Evolutionary conservation across 306 rosid genomes (phyloP), one percentile per base, ranked within the genome.

Genomic region (Acacia crassicarpa): DNA sequence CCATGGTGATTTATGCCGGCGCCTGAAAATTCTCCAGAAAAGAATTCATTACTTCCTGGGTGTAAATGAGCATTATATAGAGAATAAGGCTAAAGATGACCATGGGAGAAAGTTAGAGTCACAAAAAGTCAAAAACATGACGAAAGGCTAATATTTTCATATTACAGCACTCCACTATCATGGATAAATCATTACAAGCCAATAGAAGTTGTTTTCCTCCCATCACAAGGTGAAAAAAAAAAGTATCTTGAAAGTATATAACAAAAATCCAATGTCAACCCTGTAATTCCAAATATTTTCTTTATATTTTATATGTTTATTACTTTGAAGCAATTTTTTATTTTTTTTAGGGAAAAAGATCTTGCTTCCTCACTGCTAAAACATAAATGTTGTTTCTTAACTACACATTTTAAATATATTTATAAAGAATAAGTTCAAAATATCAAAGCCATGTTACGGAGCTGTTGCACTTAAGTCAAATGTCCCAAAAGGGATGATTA

Each of bases 1-100:
- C 99, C 99, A 96, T 7, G 99, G 98, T 75, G 99, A 96, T 89
- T 96, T 96, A 84, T 91, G 99, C 66, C 95, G 95, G 32, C 88
- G 92, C 82, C 99, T 96, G 95, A 77, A 84, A 91, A 70, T 58
- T 78, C 43, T 67, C 56, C 76, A 74, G 35, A 80, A 62, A 51
- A 6, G 59, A 70, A 75, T 56, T 75, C 54, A 35, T 63, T 32
- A 78, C 30, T 9, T 40, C 32, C 46, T 22, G 49, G 8, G 22
- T 68, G 73, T 56, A 25, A 62, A 61, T 9, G 54, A 59, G 61
- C 22, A 67, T 35, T 19, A 67, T 69, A 38, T 5, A 35, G 41
- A 83, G 22, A 81, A 80, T 16, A 58, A 48, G 77, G 77, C 44
- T 27, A 63, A 53, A 58, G 67, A 80, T 65, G 68, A 54, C 46